Base-by-base conservation (phyloP, 2,329 filamentous ascomycete genomes). In the Simplicillium aogashimaense region DNA sequence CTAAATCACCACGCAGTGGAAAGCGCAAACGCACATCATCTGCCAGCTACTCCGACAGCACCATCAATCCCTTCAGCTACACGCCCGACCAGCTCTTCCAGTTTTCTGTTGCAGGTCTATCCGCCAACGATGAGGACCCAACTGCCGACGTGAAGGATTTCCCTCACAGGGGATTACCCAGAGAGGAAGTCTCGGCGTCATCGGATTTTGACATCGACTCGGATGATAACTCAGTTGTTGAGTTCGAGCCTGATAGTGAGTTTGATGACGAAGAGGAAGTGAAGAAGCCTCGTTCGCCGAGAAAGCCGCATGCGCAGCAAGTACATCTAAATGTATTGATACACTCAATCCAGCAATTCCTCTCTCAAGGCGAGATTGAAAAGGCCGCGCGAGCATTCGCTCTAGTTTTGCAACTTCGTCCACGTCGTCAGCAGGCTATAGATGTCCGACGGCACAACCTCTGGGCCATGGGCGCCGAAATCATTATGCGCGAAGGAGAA, bases 381-480 rank as follows among this genome's bases (percentile, higher is more conserved):
- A 79, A 83, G 32, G 88, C 89, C 1, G 76, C 76, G 37, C 71
- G 84, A 44, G 83, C 85, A 1, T 90, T 86, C 70, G 81, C 78
- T 1, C 63, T 94, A 47, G 69, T 95, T 28, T 57, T 88, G 36
- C 74, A 82, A 37, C 71, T 77, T 36, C 52, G 55, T 9, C 55
- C 57, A 2, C 37, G 45, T 12, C 51, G 54, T 20, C 40, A 60
- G 36, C 63, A 64, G 7, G 67, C 89, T 15, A 13, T 15, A 6
- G 86, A 95, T 55, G 58, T 90, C 36, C 75, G 87, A 31, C 67
- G 67, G 15, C 72, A 81, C 51, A 74, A 77, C 29, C 72, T 83
- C 47, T 95, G 89, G 90, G 81, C 81, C 12, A 72, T 95, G 35
- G 88, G 86, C 1, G 86, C 86, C 2, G 89, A 95, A 61, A 76